These are phyloP conservation scores for Leavenworthia alabamica DNA, from an alignment of 345 rosid species.

Conservation along the genomic window DNA sequence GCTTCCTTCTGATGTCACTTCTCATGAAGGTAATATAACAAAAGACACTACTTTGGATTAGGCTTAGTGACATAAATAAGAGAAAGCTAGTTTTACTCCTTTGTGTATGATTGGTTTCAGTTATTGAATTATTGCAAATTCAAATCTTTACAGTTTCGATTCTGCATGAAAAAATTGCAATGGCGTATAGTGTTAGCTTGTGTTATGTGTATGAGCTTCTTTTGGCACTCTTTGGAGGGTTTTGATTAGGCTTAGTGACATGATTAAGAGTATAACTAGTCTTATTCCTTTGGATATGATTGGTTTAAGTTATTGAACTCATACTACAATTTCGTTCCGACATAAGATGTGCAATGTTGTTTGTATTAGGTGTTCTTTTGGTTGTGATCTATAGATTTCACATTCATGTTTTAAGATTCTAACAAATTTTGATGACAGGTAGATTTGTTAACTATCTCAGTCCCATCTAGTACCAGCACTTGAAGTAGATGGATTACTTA, in stretches of 20 bases:
- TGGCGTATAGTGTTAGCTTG: not conserved
- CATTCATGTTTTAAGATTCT: not conserved
- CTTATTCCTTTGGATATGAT: not conserved
- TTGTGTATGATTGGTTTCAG: not conserved
- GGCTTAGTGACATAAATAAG: not conserved
- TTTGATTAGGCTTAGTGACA: not conserved
- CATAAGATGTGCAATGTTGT: not conserved
- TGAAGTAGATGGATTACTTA: constrained; percentile 5
- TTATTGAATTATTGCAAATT: not conserved
- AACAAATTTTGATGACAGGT: constrained; percentile 41
- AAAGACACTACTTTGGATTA: not conserved
- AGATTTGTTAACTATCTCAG: constrained; percentile 73
- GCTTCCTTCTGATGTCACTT: constrained; percentile 41
- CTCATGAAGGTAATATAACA: constrained; percentile 41
- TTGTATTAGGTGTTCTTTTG: not conserved
- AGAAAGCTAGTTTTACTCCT: not conserved
- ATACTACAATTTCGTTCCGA: not conserved
- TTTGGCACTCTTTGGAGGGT: not conserved
- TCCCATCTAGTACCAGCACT: constrained; percentile 50
- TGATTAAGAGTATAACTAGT: not conserved
- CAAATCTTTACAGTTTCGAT: too few species aligned
- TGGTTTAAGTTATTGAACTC: not conserved
- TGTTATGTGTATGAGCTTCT: not conserved
- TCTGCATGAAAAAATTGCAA: not conserved
- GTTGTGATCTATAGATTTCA: not conserved